Base-by-base conservation (phyloP, 73 alveolate genomes). In the Stentor roeselii region DNA sequence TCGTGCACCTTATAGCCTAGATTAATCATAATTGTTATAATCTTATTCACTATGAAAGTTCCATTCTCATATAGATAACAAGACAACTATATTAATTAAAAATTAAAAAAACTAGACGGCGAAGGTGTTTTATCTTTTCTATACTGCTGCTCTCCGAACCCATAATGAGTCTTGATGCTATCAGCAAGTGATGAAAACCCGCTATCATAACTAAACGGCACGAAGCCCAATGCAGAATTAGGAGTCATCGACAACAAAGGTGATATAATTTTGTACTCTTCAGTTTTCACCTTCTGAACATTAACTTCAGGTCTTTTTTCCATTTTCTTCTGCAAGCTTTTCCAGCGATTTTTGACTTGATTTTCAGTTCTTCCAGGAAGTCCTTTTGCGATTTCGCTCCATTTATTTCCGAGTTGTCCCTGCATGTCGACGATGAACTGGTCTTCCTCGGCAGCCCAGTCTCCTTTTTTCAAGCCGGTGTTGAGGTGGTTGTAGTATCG, bases 301-400 rank as follows among this genome's bases (percentile, higher is more conserved):
- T 50, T 50, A 21, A 50, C 21, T 67, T 67, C 80, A 67, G 80
- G 80, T 40, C 34, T 67, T 34, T 67, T 67, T 67, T 30, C 41
- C 1, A 32, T 32, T 67, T 67, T 67, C 34, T 67, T 67, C 41
- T 15, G 37, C 37, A 67, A 11, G 80, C 80, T 67, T 34, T 67
- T 67, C 85, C 93, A 94, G 75, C 94, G 92, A 75, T 94, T 94
- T 61, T 94, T 94, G 40, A 94, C 91, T 38, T 94, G 90, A 84
- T 92, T 92, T 84, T 92, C 98, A 34, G 97, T 94, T 74, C 98
- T 82, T n/a, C 95, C 95, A 58, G 87, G 92, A 36, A 94, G 90
- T 78, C 39, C 86, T 60, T 84, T 86, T 2, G 94, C 36, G 3
- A 94, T 94, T 75, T 92, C 93, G 76, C 95, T 86, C 97, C 98